A percentile compares a stretch with the other conserved stretches of the same genome.
Evolutionary conservation across 495 filamentous ascomycete genomes (phyloP).

Genomic region (Podospora fimiseda): DNA sequence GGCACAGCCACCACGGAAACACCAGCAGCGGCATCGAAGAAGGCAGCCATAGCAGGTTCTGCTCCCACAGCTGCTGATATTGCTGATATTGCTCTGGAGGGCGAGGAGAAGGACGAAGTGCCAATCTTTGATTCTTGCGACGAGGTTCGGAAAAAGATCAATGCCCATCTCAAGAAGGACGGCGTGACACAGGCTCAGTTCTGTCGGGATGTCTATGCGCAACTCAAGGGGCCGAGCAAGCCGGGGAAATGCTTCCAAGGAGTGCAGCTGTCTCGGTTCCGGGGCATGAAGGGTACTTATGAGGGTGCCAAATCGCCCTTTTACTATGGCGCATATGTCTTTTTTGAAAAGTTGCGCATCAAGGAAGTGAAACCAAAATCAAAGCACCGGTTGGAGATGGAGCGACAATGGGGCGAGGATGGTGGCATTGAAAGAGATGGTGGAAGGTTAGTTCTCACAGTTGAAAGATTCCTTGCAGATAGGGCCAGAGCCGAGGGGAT

Average conservation of each 20-base stretch:
- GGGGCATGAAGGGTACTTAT: conserved; percentile 39
- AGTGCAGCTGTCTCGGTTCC: conserved; percentile 41
- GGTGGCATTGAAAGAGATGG: conserved; percentile 19
- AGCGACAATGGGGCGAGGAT: conserved; percentile 31
- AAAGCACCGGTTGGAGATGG: conserved; percentile 50
- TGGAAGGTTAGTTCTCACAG: background rate
- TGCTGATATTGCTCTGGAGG: conserved; percentile 31
- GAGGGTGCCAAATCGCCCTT: conserved; percentile 34
- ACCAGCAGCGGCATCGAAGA: background rate
- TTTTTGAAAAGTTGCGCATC: conserved; percentile 56
- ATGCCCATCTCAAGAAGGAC: conserved; percentile 39
- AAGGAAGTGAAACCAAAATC: conserved; percentile 49
- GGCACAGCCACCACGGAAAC: background rate
- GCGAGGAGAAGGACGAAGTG: conserved; percentile 39
- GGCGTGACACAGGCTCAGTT: conserved; percentile 49
- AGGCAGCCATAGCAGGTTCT: background rate
- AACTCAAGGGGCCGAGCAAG: conserved; percentile 12
- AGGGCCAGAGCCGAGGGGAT: too few species aligned
- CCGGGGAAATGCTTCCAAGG: conserved; percentile 23
- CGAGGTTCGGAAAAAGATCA: conserved; percentile 51
- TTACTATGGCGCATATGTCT: conserved; percentile 50
- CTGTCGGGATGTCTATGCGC: conserved; percentile 39
- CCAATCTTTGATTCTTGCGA: conserved; percentile 51
- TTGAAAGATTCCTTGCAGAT: background rate
- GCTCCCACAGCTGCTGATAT: conserved; percentile 24